Conservation (phyloP, 1,284 basidiomycete genomes). For the Xerocomus nothofagi region DNA sequence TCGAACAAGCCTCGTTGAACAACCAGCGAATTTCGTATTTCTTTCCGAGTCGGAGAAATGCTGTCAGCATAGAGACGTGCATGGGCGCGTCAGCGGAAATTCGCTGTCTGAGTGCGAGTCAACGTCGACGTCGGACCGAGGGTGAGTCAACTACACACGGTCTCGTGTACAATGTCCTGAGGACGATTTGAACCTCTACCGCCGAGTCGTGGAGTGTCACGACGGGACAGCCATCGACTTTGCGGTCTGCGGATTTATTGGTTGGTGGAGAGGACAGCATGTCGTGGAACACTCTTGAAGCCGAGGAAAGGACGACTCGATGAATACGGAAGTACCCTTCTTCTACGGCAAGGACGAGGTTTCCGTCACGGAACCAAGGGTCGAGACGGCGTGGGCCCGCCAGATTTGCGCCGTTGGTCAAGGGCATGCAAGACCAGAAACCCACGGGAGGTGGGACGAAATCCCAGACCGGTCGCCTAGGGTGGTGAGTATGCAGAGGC, state of each 20-base stretch:
- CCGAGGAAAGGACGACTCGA: slow-evolving; percentile 25
- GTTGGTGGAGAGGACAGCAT: slow-evolving; percentile 19
- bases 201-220: slow-evolving; percentile 22
- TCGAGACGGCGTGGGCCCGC: slow-evolving; percentile 24
- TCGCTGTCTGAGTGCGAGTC: slow-evolving; percentile 22
- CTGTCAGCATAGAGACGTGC: slow-evolving; percentile 23
- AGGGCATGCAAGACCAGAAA: slow-evolving; percentile 24
- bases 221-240: slow-evolving; percentile 29
- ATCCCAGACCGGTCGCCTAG: slow-evolving; percentile 12
- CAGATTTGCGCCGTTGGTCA: slow-evolving; percentile 12
- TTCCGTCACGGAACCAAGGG: slow-evolving; percentile 30
- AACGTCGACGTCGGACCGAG: neutral
- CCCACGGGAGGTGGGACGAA: slow-evolving; percentile 11
- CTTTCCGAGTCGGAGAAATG: slow-evolving; percentile 28
- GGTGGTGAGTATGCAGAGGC: slow-evolving; percentile 17
- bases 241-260: slow-evolving; percentile 12
- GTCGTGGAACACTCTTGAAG: slow-evolving; percentile 25
- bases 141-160: slow-evolving; percentile 23
- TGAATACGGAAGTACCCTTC: slow-evolving; percentile 27
- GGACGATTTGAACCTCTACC: slow-evolving; percentile 30
- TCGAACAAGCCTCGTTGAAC: slow-evolving; percentile 25
- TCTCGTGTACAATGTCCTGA: slow-evolving; percentile 26
- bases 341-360: slow-evolving; percentile 27
- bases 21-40: slow-evolving; percentile 30
- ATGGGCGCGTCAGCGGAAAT: slow-evolving; percentile 21